These are phyloP conservation scores for Ceratocystiopsis minuta DNA, from an alignment of 2,329 filamentous ascomycete species.

Conservation along the genomic window DNA sequence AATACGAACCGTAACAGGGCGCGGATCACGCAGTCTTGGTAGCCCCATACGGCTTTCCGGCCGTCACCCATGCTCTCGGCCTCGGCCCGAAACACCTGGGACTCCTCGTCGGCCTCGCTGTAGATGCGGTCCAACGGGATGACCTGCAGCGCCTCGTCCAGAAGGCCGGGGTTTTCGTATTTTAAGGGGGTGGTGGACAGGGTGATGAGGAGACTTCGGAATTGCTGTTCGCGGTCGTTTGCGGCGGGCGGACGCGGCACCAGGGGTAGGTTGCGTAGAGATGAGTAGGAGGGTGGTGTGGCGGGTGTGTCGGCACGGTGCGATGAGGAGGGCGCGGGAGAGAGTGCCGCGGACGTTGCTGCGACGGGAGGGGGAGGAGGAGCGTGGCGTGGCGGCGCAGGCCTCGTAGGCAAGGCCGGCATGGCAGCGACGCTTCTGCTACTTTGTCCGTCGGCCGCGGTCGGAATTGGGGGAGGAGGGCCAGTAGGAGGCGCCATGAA, in stretches of 20 bases:
- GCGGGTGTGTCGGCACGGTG: too few species aligned
- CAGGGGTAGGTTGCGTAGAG: slow-evolving; percentile 30
- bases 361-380: too few species aligned
- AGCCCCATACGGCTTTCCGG: slow-evolving; percentile 76
- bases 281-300: slow-evolving; percentile 30
- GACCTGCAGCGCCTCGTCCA: slow-evolving; percentile 76
- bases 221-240: slow-evolving; percentile 48
- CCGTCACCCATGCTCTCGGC: slow-evolving; percentile 73
- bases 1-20: slow-evolving; percentile 58
- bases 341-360: neutral
- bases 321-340: slow-evolving; percentile 2
- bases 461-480: too few species aligned
- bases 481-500: too few species aligned
- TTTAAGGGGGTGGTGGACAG: slow-evolving; percentile 77
- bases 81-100: slow-evolving; percentile 70
- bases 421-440: slow-evolving; percentile 7
- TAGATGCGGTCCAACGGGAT: slow-evolving; percentile 87
- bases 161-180: slow-evolving; percentile 87
- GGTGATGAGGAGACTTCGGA: slow-evolving; percentile 66
- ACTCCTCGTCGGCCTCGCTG: slow-evolving; percentile 83
- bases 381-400: too few species aligned
- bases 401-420: slow-evolving; percentile 8
- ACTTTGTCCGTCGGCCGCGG: too few species aligned
- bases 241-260: slow-evolving; percentile 54
- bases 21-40: slow-evolving; percentile 89